phyloP scores from a whole-genome alignment of 495 filamentous ascomycete species.

The Hypoxylon intermedium region DNA sequence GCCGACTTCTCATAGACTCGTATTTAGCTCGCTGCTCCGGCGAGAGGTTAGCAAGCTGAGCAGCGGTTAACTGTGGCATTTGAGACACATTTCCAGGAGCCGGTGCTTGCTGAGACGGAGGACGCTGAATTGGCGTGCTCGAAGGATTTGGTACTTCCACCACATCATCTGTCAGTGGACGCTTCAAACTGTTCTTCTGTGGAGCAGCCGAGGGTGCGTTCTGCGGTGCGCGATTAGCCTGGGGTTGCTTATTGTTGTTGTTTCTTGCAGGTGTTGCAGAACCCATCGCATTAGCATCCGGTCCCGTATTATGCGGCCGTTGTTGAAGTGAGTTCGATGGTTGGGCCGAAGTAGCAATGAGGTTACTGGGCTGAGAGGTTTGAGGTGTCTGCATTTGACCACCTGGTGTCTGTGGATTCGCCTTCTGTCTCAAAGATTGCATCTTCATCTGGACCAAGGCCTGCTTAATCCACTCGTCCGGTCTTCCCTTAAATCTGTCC shows the following conservation, averaged over 20 bases:
- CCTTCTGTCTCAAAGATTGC: constrained; percentile 28
- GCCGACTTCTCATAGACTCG: constrained; percentile 46
- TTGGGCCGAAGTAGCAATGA: constrained; percentile 40
- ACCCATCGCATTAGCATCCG: constrained; percentile 21
- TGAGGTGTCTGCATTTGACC: constrained; percentile 36
- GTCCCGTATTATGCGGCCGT: constrained; percentile 28
- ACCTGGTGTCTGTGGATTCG: constrained; percentile 31
- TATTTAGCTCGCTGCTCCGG: constrained; percentile 58
- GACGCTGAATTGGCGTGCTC: constrained; percentile 45
- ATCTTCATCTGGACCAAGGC: constrained; percentile 38
- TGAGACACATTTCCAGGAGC: constrained; percentile 14
- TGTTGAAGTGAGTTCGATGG: constrained; percentile 32
- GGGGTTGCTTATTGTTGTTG: constrained; percentile 39
- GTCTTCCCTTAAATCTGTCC: constrained; percentile 46
- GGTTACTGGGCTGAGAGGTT: constrained; percentile 36
- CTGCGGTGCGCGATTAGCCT: constrained; percentile 27
- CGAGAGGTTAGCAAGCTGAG: constrained; percentile 61
- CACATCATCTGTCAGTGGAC: constrained; percentile 68
- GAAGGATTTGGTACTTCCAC: constrained; percentile 59
- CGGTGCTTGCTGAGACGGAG: constrained; percentile 37
- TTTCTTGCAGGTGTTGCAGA: constrained; percentile 34
- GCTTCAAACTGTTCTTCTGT: constrained; percentile 56
- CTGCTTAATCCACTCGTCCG: constrained; percentile 63
- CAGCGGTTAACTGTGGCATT: constrained; percentile 45
- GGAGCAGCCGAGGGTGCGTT: constrained; percentile 23